Percentiles rank a stretch among this genome's conserved stretches.
phyloP scores from a whole-genome alignment of 768 basidiomycete species.

The Naganishia vaughanmartiniae region DNA sequence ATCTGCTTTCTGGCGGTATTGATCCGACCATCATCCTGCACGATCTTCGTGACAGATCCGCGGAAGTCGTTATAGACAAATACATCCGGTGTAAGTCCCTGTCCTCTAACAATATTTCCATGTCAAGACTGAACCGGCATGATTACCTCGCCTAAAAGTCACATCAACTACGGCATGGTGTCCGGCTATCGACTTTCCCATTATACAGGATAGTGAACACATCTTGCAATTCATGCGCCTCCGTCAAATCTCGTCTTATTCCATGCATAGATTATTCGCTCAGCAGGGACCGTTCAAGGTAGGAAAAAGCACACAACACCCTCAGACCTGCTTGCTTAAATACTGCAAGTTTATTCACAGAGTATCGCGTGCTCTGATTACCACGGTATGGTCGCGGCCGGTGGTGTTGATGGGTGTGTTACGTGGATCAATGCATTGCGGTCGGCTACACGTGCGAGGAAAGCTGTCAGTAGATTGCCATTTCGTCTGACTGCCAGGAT shows the following conservation, averaged over 20 bases:
- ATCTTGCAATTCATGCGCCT: constrained; percentile 20
- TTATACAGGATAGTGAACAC: constrained; percentile 1
- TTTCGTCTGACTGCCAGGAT: constrained; percentile 57
- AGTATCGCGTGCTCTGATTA: constrained; percentile 72
- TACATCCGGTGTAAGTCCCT: constrained; percentile 14
- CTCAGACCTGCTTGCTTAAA: neutral
- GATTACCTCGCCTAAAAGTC: neutral
- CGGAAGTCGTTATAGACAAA: constrained; percentile 1
- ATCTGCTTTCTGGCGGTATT: constrained; percentile 73
- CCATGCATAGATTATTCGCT: neutral
- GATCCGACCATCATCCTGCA: constrained; percentile 74
- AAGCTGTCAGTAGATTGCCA: constrained; percentile 54
- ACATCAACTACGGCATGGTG: constrained; percentile 36
- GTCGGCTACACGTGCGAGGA: constrained; percentile 33
- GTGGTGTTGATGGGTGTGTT: constrained; percentile 73
- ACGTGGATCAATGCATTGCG: constrained; percentile 37
- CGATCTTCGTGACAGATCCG: constrained; percentile 65
- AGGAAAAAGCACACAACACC: neutral
- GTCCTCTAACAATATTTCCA: neutral
- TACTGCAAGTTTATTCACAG: constrained; percentile 52
- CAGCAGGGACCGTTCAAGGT: constrained; percentile 67
- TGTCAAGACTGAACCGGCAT: neutral
- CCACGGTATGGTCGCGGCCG: constrained; percentile 79
- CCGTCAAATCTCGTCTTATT: neutral
- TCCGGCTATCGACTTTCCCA: constrained; percentile 1